Base-by-base conservation (phyloP, 352 stramenopile species). In the Blastocystis sp. region DNA sequence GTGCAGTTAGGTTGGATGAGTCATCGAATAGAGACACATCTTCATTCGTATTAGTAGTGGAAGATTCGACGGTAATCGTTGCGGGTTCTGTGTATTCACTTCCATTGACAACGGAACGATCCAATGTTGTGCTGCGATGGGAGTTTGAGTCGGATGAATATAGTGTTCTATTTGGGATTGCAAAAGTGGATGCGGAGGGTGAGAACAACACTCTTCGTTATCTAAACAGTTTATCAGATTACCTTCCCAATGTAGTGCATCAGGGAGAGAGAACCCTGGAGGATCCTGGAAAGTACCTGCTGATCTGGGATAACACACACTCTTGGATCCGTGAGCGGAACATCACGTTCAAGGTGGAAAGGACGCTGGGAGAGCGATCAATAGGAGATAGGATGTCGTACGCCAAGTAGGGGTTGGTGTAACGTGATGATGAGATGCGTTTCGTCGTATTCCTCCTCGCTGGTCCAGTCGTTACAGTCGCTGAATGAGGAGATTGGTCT, bases 131-230 rank as follows among this genome's bases (percentile, higher is more conserved):
- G 8, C 18, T 73, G 11, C 3, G 4, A 32, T 73, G 38, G 32
- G 61, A 73, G 46, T 73, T 73, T 18, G 8, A 46, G 8, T 29
- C 32, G 6, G 21, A 34, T 4, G 44, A 51, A 46, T 73, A 73
- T 51, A 29, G 46, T 73, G 18, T 73, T 51, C 61, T 51, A 40
- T 73, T 73, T 73, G 61, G 38, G 8, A 49, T 73, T 51, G n/a
- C 46, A 29, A 73, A 73, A 73, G 24, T 67, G 7, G 18, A 49
- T 16, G 38, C 42, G n/a, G 44, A 34, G 7, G 32, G n/a, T 3
- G 29, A 46, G 21, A 40, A 73, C 2, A 29, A 16, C 6, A 2
- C 38, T 16, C n/a, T 16, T 24, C 3, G 9, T 2, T 29, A 14
- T 32, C 3, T 51, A 24, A 16, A 9, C n/a, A 21, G n/a, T 24